Evolutionary conservation across 352 stramenopile species (phyloP).

Genomic region (Globisporangium apiculatum): DNA sequence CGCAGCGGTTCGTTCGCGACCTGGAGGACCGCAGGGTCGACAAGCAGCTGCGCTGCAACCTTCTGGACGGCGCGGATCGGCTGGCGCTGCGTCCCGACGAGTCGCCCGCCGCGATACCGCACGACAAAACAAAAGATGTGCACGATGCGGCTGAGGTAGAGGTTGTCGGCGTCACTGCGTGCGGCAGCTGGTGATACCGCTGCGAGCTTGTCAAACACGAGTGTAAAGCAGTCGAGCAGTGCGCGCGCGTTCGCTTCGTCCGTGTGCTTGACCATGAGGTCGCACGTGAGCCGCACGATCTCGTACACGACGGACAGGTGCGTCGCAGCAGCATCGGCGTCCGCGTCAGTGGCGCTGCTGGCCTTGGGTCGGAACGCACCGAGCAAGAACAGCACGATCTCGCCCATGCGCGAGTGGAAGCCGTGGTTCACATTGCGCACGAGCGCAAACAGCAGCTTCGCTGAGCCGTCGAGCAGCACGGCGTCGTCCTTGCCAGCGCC

Average conservation of each 20-base stretch:
- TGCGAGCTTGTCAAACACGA: conserved; percentile 49
- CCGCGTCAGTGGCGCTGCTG: not conserved
- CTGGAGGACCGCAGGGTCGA: conserved; percentile 32
- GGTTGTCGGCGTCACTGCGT: conserved; percentile 31
- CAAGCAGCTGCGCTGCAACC: conserved; percentile 33
- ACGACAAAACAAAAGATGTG: conserved; percentile 47
- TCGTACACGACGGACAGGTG: conserved; percentile 43
- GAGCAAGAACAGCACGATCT: conserved; percentile 70
- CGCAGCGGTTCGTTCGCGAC: conserved; percentile 30
- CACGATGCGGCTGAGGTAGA: conserved; percentile 67
- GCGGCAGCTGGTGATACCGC: conserved; percentile 16
- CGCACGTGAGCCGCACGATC: conserved; percentile 60
- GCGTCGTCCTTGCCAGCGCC: conserved; percentile 53
- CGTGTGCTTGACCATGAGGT: conserved; percentile 74
- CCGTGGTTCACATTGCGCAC: conserved; percentile 80
- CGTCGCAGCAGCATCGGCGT: conserved; percentile 1
- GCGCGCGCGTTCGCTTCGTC: conserved; percentile 49
- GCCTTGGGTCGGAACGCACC: conserved; percentile 59
- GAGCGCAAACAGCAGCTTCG: conserved; percentile 80
- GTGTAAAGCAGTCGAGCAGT: conserved; percentile 60
- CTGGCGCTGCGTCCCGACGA: conserved; percentile 30
- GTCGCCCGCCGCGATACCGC: conserved; percentile 43
- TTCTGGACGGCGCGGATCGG: conserved; percentile 33
- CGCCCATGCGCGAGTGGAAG: conserved; percentile 82
- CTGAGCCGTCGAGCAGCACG: conserved; percentile 74